These are phyloP conservation scores for Nitzschia inconspicua DNA, from an alignment of 108 stramenopile genomes.

Conservation along the genomic window DNA sequence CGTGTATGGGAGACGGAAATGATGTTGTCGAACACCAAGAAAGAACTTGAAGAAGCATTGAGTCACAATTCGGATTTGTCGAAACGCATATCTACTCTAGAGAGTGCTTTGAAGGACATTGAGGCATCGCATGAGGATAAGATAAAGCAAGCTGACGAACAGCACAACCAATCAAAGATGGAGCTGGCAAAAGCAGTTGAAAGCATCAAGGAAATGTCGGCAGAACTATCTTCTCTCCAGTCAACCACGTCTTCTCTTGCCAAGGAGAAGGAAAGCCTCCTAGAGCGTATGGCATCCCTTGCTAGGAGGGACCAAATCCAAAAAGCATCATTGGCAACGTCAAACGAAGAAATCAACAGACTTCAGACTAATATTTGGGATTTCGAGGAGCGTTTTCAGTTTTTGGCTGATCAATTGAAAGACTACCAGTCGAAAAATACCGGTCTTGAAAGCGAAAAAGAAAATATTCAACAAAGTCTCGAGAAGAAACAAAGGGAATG, in stretches of 20 bases:
- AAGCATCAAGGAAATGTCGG: no score
- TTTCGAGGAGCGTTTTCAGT: conserved; percentile 5
- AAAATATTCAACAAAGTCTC: neutral
- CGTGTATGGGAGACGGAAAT: conserved; percentile 7
- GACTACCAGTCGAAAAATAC: neutral
- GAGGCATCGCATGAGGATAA: no score
- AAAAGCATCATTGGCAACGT: neutral
- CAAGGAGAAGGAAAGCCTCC: conserved; percentile 1
- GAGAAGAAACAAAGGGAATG: neutral
- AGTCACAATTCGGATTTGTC: neutral
- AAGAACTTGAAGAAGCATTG: conserved; percentile 3
- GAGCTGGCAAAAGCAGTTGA: no score
- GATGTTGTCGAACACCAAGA: conserved; percentile 2
- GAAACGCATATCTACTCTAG: no score
- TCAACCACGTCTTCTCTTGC: no score
- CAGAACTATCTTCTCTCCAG: no score
- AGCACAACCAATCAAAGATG: no score
- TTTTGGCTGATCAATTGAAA: neutral
- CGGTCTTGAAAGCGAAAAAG: no score
- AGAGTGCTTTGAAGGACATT: no score
- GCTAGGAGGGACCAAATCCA: conserved; percentile 5
- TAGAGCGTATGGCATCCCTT: neutral
- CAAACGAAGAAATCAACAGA: conserved; percentile 9
- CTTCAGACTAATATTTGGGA: neutral
- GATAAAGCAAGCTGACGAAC: no score